Evolutionary conservation across 345 rosid genomes (phyloP), one percentile per base, ranked within the genome.

Genomic region (Rhizophora mangle): DNA sequence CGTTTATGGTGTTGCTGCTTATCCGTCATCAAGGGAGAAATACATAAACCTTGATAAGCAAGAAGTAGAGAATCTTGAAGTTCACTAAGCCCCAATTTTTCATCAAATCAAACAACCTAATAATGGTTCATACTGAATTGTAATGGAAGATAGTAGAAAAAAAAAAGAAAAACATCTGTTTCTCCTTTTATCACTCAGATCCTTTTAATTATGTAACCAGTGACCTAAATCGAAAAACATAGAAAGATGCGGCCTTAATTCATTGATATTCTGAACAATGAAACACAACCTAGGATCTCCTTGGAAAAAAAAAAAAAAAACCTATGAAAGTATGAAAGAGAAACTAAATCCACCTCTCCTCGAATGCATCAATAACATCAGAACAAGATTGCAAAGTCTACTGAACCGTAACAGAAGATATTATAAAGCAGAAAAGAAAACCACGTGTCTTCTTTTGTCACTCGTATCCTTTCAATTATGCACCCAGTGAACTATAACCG

Each of bases 281-380:
- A 34, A 34, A 34, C 37, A 34, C 7, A 34, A 34, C 37, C 37
- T 34, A 34, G 1, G 10, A 34, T 34, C 9, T 34, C 9, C 9
- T 34, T 8, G 8, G 6, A 34, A 34, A 34, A 6, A 34, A 34
- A 8, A 34, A 74, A 57, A 43, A 63, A 30, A 43, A 34, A 2
- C 31, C 13, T 2, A 18, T 46, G 19, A 26, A 58, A 73, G 26
- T 18, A 51, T 26, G 26, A 59, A 32, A 46, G 36, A 26, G 52
- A 22, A 63, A 32, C 59, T 26, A 53, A 81, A 27, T 53, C 53
- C 76, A 96, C 98, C 95, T 87, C 78, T 85, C 92, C 76, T 96
- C 97, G 76, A 92, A 96, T 67, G 96, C 89, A 63, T 89, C 97
- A 6, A 96, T 86, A 74, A 96, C 93, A 82, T 96, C 98, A 36